A percentile compares a stretch with the other conserved stretches of the same genome.
These are phyloP conservation scores for Pistacia atlantica DNA, from an alignment of 345 rosid genomes.

Conservation along the genomic window DNA sequence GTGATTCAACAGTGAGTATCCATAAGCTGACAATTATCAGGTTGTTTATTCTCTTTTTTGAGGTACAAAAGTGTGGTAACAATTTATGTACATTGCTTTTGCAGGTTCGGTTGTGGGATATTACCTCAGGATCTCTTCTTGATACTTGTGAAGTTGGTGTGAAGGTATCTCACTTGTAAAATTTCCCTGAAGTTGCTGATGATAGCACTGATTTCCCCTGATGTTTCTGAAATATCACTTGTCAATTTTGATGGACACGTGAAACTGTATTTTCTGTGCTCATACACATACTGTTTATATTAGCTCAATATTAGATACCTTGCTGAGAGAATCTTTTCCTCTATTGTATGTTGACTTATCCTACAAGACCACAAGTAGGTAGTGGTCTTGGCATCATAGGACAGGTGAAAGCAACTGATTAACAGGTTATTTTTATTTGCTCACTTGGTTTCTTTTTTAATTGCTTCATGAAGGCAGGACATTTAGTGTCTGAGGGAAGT, in stretches of 20 bases:
- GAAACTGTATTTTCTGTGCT: neutral
- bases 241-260: neutral
- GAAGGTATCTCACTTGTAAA: slow-evolving; percentile 46
- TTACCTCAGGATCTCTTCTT: slow-evolving; percentile 75
- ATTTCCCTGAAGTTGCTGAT: slow-evolving; percentile 8
- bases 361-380: neutral
- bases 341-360: neutral
- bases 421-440: neutral
- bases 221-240: slow-evolving; percentile 8
- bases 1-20: slow-evolving; percentile 84
- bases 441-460: slow-evolving; percentile 11
- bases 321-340: neutral
- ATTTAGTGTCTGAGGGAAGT: slow-evolving; percentile 40
- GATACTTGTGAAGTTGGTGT: slow-evolving; percentile 76
- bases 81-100: slow-evolving; percentile 19
- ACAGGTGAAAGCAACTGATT: neutral
- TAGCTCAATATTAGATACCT: neutral
- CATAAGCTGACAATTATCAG: slow-evolving; percentile 9
- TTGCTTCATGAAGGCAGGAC: slow-evolving; percentile 61
- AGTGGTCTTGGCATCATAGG: neutral
- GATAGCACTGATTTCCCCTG: neutral
- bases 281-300: neutral
- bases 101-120: slow-evolving; percentile 94
- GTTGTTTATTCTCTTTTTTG: slow-evolving; percentile 12
- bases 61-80: slow-evolving; percentile 7